phyloP scores from a whole-genome alignment of 352 stramenopile species.

The Pythium coloratum region DNA sequence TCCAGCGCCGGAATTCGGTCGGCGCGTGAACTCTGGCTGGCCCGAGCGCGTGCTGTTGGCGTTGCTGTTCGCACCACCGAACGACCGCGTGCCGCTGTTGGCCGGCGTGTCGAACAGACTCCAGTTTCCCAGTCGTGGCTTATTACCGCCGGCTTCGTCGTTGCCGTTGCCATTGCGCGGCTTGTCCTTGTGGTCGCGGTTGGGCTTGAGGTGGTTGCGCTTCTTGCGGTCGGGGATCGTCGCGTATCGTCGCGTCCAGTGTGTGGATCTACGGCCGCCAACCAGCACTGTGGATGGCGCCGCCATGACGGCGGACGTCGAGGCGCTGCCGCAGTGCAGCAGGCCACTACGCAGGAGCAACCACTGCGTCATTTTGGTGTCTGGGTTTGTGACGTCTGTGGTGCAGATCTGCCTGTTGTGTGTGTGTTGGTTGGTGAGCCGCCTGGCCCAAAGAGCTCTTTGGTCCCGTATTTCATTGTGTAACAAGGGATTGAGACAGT shows the following conservation, averaged over 20 bases:
- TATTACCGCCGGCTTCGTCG: conserved; percentile 4
- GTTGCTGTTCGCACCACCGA: conserved; percentile 4
- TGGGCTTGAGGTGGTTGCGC: conserved; percentile 54
- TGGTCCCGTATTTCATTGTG: conserved; percentile 7
- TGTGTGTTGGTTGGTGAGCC: conserved; percentile 24
- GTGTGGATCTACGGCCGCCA: conserved; percentile 1
- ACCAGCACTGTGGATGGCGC: neutral
- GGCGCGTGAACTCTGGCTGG: neutral
- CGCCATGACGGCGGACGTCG: neutral
- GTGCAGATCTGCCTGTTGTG: conserved; percentile 8
- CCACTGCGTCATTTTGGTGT: conserved; percentile 29
- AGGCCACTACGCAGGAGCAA: conserved; percentile 26
- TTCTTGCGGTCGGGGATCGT: conserved; percentile 49
- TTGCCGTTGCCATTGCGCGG: neutral
- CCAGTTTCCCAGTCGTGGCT: conserved; percentile 29
- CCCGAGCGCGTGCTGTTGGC: neutral
- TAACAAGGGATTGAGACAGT: conserved; percentile 18
- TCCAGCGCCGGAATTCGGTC: neutral
- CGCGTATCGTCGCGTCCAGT: conserved; percentile 33
- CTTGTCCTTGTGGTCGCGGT: conserved; percentile 42
- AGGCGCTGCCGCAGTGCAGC: conserved; percentile 8
- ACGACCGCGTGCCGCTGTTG: neutral
- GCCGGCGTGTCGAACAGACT: conserved; percentile 30
- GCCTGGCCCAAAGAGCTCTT: neutral
- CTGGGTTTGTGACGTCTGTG: neutral